phyloP scores from a whole-genome alignment of 495 filamentous ascomycete genomes.

The Hypoxylon perforatum region DNA sequence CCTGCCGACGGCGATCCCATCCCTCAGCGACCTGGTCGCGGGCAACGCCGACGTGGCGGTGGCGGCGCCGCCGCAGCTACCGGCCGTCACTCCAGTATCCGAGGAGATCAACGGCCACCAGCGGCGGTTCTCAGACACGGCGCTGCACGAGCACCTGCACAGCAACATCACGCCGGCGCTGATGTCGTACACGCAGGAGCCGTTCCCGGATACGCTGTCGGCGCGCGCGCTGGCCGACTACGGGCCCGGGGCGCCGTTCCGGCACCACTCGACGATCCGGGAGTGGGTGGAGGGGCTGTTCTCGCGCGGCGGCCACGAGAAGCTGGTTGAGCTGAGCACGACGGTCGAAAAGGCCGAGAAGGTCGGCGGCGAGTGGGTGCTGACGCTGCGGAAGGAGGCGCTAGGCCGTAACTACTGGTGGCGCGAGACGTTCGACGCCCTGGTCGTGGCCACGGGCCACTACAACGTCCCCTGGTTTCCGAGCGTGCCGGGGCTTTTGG shows the following conservation, averaged over 20 bases:
- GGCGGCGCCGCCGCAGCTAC: constrained; percentile 57
- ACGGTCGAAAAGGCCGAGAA: constrained; percentile 56
- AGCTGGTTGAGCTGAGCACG: constrained; percentile 50
- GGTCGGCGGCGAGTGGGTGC: constrained; percentile 48
- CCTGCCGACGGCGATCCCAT: constrained; percentile 51
- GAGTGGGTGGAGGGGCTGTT: constrained; percentile 55
- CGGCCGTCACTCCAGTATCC: constrained; percentile 54
- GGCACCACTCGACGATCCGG: constrained; percentile 52
- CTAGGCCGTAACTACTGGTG: constrained; percentile 54
- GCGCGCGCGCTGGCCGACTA: constrained; percentile 43
- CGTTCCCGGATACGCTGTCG: constrained; percentile 49
- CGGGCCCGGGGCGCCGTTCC: constrained; percentile 50
- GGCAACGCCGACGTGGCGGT: constrained; percentile 62
- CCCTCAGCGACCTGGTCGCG: constrained; percentile 57
- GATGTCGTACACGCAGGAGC: constrained; percentile 55
- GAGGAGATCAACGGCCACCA: constrained; percentile 51
- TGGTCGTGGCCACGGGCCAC: constrained; percentile 49
- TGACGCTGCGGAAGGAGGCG: constrained; percentile 51
- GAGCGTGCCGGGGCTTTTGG: constrained; percentile 42
- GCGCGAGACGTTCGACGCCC: constrained; percentile 49
- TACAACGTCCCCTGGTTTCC: constrained; percentile 52
- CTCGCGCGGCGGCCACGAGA: constrained; percentile 48
- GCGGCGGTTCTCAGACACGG: constrained; percentile 64
- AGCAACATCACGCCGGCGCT: constrained; percentile 55
- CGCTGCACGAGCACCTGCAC: constrained; percentile 56